Evolutionary conservation across 352 stramenopile genomes (phyloP).

Genomic region (Peronospora farinosa): DNA sequence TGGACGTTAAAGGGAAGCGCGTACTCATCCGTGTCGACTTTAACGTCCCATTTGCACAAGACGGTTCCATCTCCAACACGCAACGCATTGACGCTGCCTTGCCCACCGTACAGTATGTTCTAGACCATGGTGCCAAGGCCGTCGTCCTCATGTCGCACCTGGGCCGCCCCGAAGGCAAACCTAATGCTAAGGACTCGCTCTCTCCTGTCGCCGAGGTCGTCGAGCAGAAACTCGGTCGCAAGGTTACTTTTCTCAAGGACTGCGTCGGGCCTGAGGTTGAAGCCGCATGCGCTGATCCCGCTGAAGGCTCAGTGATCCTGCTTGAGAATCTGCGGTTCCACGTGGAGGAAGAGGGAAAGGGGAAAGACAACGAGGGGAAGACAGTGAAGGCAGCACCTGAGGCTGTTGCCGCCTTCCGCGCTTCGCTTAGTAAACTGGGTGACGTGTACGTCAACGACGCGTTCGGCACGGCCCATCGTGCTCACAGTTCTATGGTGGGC

Average conservation of each 20-base stretch:
- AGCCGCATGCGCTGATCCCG: slow-evolving; percentile 55
- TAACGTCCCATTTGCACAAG: slow-evolving; percentile 95
- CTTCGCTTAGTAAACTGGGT: slow-evolving; percentile 83
- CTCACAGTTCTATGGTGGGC: slow-evolving; percentile 97
- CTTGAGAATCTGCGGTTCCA: slow-evolving; percentile 99
- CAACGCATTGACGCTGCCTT: slow-evolving; percentile 96
- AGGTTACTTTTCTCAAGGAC: slow-evolving; percentile 93
- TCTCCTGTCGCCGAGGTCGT: slow-evolving; percentile 90
- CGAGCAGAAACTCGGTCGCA: slow-evolving; percentile 84
- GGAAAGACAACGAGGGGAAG: slow-evolving; percentile 69
- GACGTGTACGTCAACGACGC: slow-evolving; percentile 99
- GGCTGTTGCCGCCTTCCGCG: slow-evolving; percentile 88
- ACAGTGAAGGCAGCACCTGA: slow-evolving; percentile 91
- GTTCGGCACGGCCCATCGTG: slow-evolving; percentile 98
- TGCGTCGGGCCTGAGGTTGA: slow-evolving; percentile 92
- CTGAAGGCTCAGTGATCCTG: slow-evolving; percentile 88
- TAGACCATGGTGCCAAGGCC: slow-evolving; percentile 95
- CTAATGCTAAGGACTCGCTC: slow-evolving; percentile 94
- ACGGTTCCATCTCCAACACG: slow-evolving; percentile 96
- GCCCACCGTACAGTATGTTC: slow-evolving; percentile 96
- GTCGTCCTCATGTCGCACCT: slow-evolving; percentile 98
- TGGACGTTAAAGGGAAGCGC: slow-evolving; percentile 94
- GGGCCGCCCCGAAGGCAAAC: slow-evolving; percentile 93
- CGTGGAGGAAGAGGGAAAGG: slow-evolving; percentile 92
- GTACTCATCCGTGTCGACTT: slow-evolving; percentile 99